Conservation (phyloP, 2,329 filamentous ascomycete species). For the Cladosporium sp. region DNA sequence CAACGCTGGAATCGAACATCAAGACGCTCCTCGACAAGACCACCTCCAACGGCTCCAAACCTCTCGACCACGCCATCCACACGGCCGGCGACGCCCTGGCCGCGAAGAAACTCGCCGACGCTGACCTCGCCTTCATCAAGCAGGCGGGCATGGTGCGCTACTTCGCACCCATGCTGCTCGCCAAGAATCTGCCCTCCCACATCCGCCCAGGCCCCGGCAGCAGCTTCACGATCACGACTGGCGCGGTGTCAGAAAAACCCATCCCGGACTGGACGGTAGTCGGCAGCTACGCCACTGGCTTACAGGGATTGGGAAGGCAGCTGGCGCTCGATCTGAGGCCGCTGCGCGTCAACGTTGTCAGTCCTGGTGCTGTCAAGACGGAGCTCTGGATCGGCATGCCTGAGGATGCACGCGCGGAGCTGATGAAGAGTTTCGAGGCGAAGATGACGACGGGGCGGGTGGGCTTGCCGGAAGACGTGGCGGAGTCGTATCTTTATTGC, state of each 20-base stretch:
- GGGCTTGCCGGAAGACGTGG: slow-evolving; percentile 39
- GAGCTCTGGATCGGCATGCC: slow-evolving; percentile 36
- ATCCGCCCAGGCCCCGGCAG: slow-evolving; percentile 39
- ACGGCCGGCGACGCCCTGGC: slow-evolving; percentile 51
- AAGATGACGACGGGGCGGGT: slow-evolving; percentile 34
- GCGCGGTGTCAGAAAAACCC: slow-evolving; percentile 49
- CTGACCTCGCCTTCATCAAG: slow-evolving; percentile 37
- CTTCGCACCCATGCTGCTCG: slow-evolving; percentile 49
- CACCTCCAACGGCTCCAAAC: slow-evolving; percentile 29
- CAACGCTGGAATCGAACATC: slow-evolving; percentile 47
- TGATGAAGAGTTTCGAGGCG: slow-evolving; percentile 24
- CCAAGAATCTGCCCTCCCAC: slow-evolving; percentile 46
- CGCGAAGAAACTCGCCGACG: slow-evolving; percentile 37
- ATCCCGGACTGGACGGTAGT: slow-evolving; percentile 49
- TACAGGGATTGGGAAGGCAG: slow-evolving; percentile 51
- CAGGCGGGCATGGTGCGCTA: slow-evolving; percentile 48
- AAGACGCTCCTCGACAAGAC: slow-evolving; percentile 41
- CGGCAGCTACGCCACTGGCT: slow-evolving; percentile 46
- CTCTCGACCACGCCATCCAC: slow-evolving; percentile 54
- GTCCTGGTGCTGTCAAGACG: slow-evolving; percentile 50
- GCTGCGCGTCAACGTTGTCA: slow-evolving; percentile 59
- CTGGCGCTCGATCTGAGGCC: slow-evolving; percentile 62
- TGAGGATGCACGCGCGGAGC: slow-evolving; percentile 24
- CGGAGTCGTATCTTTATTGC: slow-evolving; percentile 46
- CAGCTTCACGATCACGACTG: slow-evolving; percentile 56